phyloP scores from a whole-genome alignment of 1,284 basidiomycete genomes.

The Vanrija pseudolonga region DNA sequence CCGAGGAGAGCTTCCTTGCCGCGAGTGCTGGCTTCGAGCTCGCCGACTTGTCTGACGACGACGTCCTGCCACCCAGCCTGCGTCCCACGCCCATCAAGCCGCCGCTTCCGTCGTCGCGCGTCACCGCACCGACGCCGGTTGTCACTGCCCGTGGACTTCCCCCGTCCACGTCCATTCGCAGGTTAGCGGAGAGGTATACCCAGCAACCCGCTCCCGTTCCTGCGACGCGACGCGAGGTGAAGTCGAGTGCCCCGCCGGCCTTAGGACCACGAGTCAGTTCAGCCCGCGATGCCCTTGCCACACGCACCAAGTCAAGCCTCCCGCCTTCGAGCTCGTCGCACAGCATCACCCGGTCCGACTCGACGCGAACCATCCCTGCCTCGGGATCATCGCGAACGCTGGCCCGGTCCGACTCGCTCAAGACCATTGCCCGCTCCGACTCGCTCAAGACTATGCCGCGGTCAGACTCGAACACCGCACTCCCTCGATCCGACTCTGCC shows the following conservation, averaged over 20 bases:
- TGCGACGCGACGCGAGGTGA: no score
- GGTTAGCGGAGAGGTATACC: no score
- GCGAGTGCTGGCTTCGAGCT: background rate
- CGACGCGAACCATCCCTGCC: background rate
- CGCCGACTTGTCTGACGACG: slow-evolving; percentile 8
- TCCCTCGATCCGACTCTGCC: slow-evolving; percentile 1
- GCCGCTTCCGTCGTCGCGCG: no score
- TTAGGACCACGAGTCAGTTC: no score
- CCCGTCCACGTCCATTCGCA: no score
- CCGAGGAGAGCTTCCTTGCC: slow-evolving; percentile 39
- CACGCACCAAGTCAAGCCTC: no score
- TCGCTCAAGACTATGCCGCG: background rate
- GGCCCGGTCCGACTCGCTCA: background rate
- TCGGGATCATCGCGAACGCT: background rate
- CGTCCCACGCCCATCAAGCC: background rate
- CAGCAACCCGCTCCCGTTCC: no score
- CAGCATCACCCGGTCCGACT: background rate
- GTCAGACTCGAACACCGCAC: background rate
- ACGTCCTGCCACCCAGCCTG: background rate
- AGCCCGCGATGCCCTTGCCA: no score
- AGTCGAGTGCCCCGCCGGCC: no score
- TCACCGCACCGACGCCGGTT: no score
- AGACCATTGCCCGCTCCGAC: background rate
- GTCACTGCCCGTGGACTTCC: no score
- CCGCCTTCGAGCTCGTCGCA: background rate